phyloP scores from a whole-genome alignment of 352 stramenopile species.

The Aphanomyces stellatus region DNA sequence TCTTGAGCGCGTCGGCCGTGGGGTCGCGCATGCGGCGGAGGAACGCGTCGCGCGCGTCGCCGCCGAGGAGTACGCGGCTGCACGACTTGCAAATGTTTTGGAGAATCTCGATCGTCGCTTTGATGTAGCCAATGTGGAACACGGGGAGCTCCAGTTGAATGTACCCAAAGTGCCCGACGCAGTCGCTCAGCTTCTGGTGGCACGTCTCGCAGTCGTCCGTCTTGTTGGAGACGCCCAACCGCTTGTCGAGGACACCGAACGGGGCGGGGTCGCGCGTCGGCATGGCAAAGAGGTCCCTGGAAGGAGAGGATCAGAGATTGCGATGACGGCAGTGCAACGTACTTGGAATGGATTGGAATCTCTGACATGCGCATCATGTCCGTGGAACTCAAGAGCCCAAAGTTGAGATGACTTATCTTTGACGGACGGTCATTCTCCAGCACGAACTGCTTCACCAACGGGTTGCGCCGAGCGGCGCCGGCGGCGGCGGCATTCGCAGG shows the following conservation, averaged over 20 bases:
- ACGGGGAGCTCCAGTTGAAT: conserved; percentile 90
- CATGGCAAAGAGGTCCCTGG: conserved; percentile 96
- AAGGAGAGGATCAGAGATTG: no score
- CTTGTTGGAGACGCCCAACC: conserved; percentile 98
- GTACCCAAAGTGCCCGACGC: conserved; percentile 95
- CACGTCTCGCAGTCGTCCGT: conserved; percentile 90
- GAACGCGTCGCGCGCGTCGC: conserved; percentile 82
- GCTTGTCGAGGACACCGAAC: conserved; percentile 94
- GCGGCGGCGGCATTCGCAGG: neutral
- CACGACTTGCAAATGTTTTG: conserved; percentile 98
- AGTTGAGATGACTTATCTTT: conserved; percentile 97
- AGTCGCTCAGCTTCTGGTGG: conserved; percentile 92
- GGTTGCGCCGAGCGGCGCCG: conserved; percentile 59
- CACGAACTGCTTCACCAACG: conserved; percentile 84
- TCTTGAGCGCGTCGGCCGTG: conserved; percentile 59
- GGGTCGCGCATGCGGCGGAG: conserved; percentile 86
- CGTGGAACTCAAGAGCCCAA: conserved; percentile 92
- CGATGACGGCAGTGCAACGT: conserved; percentile 19
- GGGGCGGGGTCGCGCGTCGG: conserved; percentile 87
- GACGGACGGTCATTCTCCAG: conserved; percentile 82
- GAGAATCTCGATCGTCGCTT: conserved; percentile 95
- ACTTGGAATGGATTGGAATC: conserved; percentile 88
- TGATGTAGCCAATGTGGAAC: conserved; percentile 99
- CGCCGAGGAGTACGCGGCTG: conserved; percentile 89
- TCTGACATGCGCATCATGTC: conserved; percentile 96